Percentiles rank a stretch among this genome's conserved stretches.
Conservation (phyloP, 1,284 basidiomycete species). For the Apiotrichum sp. region DNA sequence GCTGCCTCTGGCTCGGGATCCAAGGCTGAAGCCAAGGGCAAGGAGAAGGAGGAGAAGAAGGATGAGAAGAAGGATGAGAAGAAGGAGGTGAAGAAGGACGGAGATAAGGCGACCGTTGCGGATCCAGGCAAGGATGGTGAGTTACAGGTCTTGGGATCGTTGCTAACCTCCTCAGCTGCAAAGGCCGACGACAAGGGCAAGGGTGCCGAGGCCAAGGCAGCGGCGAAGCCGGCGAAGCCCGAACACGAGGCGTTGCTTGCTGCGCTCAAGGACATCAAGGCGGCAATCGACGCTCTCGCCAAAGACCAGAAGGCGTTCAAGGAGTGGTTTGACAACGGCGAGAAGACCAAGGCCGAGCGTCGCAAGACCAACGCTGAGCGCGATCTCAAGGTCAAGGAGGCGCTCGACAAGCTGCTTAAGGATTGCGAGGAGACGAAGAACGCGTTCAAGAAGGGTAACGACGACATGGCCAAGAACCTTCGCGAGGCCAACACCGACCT, state of each 20-base stretch:
- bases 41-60: too few relatives aligned
- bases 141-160: too few relatives aligned
- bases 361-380: neutral
- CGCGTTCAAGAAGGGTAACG: neutral
- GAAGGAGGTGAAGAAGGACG: constrained; percentile 19
- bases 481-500: constrained; percentile 40
- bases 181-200: neutral
- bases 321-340: neutral
- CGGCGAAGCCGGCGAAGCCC: neutral
- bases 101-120: constrained; percentile 22
- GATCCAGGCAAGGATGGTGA: neutral
- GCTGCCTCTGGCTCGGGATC: too few relatives aligned
- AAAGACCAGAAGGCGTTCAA: constrained; percentile 3
- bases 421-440: constrained; percentile 7
- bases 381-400: neutral
- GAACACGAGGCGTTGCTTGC: neutral
- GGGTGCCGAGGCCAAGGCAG: too few relatives aligned
- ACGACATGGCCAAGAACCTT: constrained; percentile 17
- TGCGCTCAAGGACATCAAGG: neutral
- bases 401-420: neutral
- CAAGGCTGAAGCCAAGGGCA: too few relatives aligned
- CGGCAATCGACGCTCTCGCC: neutral
- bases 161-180: too few relatives aligned
- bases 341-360: neutral
- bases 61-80: too few relatives aligned